Base-by-base conservation (phyloP, 495 filamentous ascomycete genomes). In the Penicillium canescens region DNA sequence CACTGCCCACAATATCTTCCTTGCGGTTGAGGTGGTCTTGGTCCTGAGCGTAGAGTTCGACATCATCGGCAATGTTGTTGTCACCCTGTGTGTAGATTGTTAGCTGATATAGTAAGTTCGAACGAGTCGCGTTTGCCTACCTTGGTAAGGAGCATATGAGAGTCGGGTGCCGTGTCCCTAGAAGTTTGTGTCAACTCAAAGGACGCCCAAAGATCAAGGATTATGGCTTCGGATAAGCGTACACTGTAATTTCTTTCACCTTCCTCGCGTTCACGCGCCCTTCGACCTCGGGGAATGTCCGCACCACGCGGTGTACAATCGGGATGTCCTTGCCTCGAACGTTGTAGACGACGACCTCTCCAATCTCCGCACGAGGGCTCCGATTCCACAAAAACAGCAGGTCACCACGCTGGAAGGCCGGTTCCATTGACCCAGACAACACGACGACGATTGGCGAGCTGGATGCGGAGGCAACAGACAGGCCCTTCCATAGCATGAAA, bases 391-490 rank as follows among this genome's bases (percentile, higher is more conserved):
- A 75, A 62, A 98, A 89, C 9, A 98, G 78, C 3, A 98, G 76
- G 71, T 98, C 94, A 34, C 94, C 94, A 52, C 94, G 80, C 66
- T 97, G 92, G 73, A 98, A 98, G 4, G 95, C 94, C 0, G 94
- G 94, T 62, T 98, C 94, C 94, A 98, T 98, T 44, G 84, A 89
- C 3, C 94, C 94, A 2, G 90, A 94, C 12, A 98, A 80, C 1
- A 98, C 94, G 38, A 97, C 94, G 54, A 97, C 94, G 59, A 98
- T 98, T 6, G 94, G 94, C 1, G 87, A 92, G 33, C 90, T 91
- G 3, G 89, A 95, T 59, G 94, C 86, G 37, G 91, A 84, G 55
- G 86, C 79, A 6, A 98, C 84, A 20, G 90, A 94, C 40, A 98
- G 83, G 7, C 89, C 89, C 74, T 98, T 98, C 94, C 93, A 98